Percentiles rank a stretch among this genome's conserved stretches.
These are phyloP conservation scores for Papiliotrema laurentii DNA, from an alignment of 1,284 basidiomycete species.

Conservation along the genomic window DNA sequence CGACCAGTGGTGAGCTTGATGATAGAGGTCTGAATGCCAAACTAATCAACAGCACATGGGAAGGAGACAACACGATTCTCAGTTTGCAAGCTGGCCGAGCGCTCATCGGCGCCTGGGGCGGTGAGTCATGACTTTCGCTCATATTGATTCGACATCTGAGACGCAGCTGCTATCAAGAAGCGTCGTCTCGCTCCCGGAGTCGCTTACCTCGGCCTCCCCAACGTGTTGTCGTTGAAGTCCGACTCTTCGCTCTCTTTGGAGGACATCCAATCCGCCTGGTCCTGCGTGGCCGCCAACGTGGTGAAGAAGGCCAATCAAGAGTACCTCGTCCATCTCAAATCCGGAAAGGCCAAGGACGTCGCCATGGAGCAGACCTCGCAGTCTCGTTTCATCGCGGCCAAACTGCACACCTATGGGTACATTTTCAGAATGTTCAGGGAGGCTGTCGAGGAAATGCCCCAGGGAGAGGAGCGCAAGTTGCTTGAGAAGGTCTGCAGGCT, in stretches of 20 bases:
- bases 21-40: neutral
- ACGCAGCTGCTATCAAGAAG: constrained; percentile 48
- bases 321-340: constrained; percentile 47
- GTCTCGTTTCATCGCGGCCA: constrained; percentile 55
- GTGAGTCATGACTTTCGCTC: constrained; percentile 10
- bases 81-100: constrained; percentile 55
- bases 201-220: constrained; percentile 51
- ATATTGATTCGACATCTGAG: neutral
- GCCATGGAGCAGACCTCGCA: constrained; percentile 56
- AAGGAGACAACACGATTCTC: constrained; percentile 57
- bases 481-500: constrained; percentile 44
- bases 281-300: constrained; percentile 53
- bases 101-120: constrained; percentile 52
- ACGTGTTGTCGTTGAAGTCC: constrained; percentile 49
- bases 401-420: constrained; percentile 46
- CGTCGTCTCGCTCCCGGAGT: constrained; percentile 51
- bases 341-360: constrained; percentile 52
- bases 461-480: constrained; percentile 39
- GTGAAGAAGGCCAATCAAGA: constrained; percentile 55
- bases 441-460: constrained; percentile 43
- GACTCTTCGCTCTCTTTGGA: constrained; percentile 49
- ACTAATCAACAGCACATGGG: constrained; percentile 48
- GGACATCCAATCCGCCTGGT: constrained; percentile 53
- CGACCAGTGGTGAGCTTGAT: constrained; percentile 8
- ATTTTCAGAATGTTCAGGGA: constrained; percentile 47